Conservation (phyloP, 1,139 yeast species). For the Taphrina sp. region DNA sequence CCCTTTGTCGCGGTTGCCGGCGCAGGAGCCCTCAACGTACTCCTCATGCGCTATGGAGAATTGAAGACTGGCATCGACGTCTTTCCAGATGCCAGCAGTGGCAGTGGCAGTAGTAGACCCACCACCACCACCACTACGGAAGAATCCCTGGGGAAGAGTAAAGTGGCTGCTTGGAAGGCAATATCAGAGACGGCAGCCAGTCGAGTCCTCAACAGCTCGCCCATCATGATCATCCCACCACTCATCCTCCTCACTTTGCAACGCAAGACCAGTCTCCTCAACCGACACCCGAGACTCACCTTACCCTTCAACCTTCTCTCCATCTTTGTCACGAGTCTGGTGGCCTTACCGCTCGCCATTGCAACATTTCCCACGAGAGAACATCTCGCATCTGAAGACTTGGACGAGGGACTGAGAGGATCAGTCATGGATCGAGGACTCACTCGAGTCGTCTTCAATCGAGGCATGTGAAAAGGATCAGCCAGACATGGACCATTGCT, state of each 20-base stretch:
- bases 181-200: constrained; percentile 97
- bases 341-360: constrained; percentile 87
- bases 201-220: constrained; percentile 92
- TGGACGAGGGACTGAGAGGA: constrained; percentile 5
- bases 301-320: constrained; percentile 75
- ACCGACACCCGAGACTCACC: constrained; percentile 47
- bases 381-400: background rate
- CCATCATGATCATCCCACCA: constrained; percentile 95
- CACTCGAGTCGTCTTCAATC: constrained; percentile 19
- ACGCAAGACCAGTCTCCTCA: constrained; percentile 52
- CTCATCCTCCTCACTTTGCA: constrained; percentile 74
- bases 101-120: constrained; percentile 54
- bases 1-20: constrained; percentile 98
- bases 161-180: constrained; percentile 82
- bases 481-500: background rate
- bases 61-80: constrained; percentile 79
- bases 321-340: constrained; percentile 78
- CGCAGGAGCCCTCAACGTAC: constrained; percentile 92
- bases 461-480: constrained; percentile 23
- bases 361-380: constrained; percentile 71
- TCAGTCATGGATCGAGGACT: background rate
- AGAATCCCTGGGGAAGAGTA: constrained; percentile 67
- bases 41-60: constrained; percentile 93
- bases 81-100: constrained; percentile 45
- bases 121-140: constrained; percentile 41